Conservation (phyloP, 2,329 filamentous ascomycete genomes). For the Lojkania enalia region DNA sequence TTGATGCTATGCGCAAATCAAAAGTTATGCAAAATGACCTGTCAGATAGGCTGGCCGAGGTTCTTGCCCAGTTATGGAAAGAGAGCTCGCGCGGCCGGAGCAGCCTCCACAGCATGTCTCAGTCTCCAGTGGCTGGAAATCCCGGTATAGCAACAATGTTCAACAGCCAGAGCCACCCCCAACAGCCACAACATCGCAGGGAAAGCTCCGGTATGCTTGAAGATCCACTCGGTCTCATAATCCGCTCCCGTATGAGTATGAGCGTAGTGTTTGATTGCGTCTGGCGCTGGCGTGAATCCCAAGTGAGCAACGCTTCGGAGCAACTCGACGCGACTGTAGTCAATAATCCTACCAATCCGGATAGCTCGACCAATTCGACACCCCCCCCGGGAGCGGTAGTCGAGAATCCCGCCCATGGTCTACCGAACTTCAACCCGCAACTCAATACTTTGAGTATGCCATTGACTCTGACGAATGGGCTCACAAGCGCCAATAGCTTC, state of each 20-base stretch:
- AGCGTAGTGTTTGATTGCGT: constrained; percentile 83
- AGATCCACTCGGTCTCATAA: constrained; percentile 75
- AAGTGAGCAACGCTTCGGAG: constrained; percentile 50
- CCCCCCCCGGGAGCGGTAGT: constrained; percentile 53
- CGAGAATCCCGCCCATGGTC: constrained; percentile 37
- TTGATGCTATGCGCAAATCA: constrained; percentile 70
- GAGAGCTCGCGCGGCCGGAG: constrained; percentile 49
- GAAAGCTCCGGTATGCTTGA: constrained; percentile 53
- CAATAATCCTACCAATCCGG: constrained; percentile 84
- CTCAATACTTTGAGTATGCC: constrained; percentile 48
- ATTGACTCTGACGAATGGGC: constrained; percentile 64
- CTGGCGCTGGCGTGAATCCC: constrained; percentile 80
- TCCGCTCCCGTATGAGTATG: constrained; percentile 84
- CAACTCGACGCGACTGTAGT: constrained; percentile 67
- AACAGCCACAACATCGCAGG: constrained; percentile 28
- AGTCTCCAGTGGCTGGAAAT: constrained; percentile 41
- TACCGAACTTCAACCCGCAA: constrained; percentile 43
- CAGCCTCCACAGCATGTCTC: constrained; percentile 42
- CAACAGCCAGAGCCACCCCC: constrained; percentile 29
- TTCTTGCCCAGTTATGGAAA: constrained; percentile 89
- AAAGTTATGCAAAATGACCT: constrained; percentile 79
- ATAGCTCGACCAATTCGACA: constrained; percentile 67
- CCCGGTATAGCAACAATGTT: constrained; percentile 38
- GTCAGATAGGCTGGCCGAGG: constrained; percentile 75
- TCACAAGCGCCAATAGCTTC: constrained; percentile 47